Evolutionary conservation across 2,329 filamentous ascomycete species (phyloP).

Genomic region (Setomelanomma holmii): DNA sequence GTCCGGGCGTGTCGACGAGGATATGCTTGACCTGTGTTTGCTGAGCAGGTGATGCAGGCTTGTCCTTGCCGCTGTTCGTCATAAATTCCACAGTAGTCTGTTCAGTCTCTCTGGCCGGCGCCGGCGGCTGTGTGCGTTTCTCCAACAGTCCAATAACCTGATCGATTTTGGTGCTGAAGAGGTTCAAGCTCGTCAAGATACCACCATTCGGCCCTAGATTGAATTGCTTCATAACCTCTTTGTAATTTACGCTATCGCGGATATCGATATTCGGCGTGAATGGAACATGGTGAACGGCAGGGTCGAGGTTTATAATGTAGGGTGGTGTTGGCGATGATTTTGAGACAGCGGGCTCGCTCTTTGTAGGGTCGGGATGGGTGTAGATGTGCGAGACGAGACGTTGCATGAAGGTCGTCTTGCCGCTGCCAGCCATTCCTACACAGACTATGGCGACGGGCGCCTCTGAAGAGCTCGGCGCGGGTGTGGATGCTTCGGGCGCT

Average conservation of each 20-base stretch:
- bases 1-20: conserved; percentile 91
- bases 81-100: conserved; percentile 46
- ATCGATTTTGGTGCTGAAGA: conserved; percentile 98
- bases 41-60: conserved; percentile 48
- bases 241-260: conserved; percentile 98
- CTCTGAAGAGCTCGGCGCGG: conserved; percentile 16
- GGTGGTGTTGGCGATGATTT: conserved; percentile 63
- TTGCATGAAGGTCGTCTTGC: conserved; percentile 99
- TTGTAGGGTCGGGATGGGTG: conserved; percentile 65
- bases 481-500: conserved; percentile 21
- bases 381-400: conserved; percentile 94
- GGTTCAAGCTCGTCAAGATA: conserved; percentile 92
- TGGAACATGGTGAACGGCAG: conserved; percentile 89
- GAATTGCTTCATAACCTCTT: conserved; percentile 99
- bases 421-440: conserved; percentile 96
- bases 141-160: conserved; percentile 90
- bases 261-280: conserved; percentile 99
- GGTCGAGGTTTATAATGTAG: conserved; percentile 97
- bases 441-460: conserved; percentile 83
- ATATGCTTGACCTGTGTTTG: conserved; percentile 75
- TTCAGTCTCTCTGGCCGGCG: conserved; percentile 30
- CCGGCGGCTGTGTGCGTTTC: conserved; percentile 74
- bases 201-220: conserved; percentile 97
- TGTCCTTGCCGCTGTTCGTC: conserved; percentile 41
- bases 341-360: conserved; percentile 36